These are phyloP conservation scores for Kitagawia praeruptora DNA, from an alignment of 129 eudicot genomes.

Conservation along the genomic window DNA sequence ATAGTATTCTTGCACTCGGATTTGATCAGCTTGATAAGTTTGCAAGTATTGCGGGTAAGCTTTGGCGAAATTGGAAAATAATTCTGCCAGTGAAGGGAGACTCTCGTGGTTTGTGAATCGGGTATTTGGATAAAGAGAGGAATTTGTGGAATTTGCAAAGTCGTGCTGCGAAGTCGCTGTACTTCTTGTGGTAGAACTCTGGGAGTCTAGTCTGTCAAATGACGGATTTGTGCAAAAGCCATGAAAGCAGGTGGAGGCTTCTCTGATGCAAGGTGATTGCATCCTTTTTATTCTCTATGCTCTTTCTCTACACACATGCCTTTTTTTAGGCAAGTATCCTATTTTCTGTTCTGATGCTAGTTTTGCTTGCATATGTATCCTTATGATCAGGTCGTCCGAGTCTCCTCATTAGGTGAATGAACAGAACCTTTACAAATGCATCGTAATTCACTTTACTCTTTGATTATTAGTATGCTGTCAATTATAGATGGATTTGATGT, in stretches of 20 bases:
- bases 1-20: constrained; percentile 28
- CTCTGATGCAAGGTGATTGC: constrained; percentile 38
- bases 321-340: background rate
- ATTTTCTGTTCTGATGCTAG: background rate
- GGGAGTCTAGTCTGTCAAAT: background rate
- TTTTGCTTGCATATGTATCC: background rate
- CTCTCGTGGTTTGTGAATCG: constrained; percentile 48
- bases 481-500: background rate
- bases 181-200: constrained; percentile 7
- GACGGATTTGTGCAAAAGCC: constrained; percentile 15
- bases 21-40: constrained; percentile 36
- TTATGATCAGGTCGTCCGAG: background rate
- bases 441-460: too few relatives aligned
- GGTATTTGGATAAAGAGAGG: constrained; percentile 32
- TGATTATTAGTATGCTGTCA: background rate
- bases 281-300: constrained; percentile 14
- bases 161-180: constrained; percentile 17
- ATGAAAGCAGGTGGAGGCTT: constrained; percentile 30
- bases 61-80: constrained; percentile 17
- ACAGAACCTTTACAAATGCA: background rate
- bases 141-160: constrained; percentile 23
- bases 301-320: background rate
- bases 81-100: constrained; percentile 28
- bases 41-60: constrained; percentile 24
- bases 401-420: background rate